These are phyloP conservation scores for Paramecium biaurelia DNA, from an alignment of 73 alveolate species.

Conservation along the genomic window DNA sequence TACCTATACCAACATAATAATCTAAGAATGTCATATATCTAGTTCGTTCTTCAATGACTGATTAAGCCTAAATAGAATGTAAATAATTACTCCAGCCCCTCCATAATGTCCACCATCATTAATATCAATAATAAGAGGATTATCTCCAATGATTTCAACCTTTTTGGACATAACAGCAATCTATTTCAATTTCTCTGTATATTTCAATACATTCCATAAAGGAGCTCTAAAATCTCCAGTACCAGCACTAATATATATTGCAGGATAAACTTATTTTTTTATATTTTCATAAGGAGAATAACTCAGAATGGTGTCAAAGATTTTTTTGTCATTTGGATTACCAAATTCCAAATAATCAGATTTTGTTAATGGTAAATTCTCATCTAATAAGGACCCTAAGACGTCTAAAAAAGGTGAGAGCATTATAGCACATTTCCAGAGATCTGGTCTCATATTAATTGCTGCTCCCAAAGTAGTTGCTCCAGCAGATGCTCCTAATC, in stretches of 20 bases:
- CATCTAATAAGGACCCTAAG: slow-evolving; percentile 73
- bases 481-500: slow-evolving; percentile 89
- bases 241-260: slow-evolving; percentile 74
- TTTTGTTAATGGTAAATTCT: slow-evolving; percentile 67
- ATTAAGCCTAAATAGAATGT: not conserved
- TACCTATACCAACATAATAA: slow-evolving; percentile 45
- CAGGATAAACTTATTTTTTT: slow-evolving; percentile 73
- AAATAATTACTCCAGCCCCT: slow-evolving; percentile 33
- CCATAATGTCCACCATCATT: slow-evolving; percentile 48
- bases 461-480: slow-evolving; percentile 82
- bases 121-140: slow-evolving; percentile 34
- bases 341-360: slow-evolving; percentile 90
- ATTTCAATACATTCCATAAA: slow-evolving; percentile 77
- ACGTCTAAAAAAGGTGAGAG: slow-evolving; percentile 87
- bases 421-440: slow-evolving; percentile 80
- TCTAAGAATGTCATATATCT: slow-evolving; percentile 58
- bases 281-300: slow-evolving; percentile 87
- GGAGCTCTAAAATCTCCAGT: slow-evolving; percentile 82
- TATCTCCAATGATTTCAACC: not conserved
- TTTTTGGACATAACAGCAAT: slow-evolving; percentile 42
- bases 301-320: slow-evolving; percentile 64
- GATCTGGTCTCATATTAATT: slow-evolving; percentile 81
- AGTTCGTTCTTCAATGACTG: slow-evolving; percentile 30
- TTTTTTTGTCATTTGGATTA: slow-evolving; percentile 69
- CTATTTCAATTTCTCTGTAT: slow-evolving; percentile 73